Conservation (phyloP, 1,284 basidiomycete genomes). For the Meripilus lineatus region DNA sequence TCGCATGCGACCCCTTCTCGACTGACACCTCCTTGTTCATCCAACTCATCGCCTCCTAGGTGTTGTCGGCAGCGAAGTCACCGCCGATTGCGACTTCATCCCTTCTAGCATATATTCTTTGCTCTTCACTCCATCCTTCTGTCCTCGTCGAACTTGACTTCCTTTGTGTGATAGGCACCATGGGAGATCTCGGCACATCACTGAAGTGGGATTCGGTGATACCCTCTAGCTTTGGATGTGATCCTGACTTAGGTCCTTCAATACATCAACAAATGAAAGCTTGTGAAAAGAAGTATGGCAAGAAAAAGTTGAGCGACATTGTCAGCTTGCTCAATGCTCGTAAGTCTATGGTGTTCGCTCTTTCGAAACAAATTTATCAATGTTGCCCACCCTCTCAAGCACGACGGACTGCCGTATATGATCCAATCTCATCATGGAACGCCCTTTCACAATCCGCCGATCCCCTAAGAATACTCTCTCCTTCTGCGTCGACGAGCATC, state of each 20-base stretch:
- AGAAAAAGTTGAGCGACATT: constrained; percentile 25
- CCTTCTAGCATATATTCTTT: constrained; percentile 26
- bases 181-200: constrained; percentile 27
- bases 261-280: constrained; percentile 22
- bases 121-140: constrained; percentile 17
- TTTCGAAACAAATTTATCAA: neutral
- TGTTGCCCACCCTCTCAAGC: constrained; percentile 14
- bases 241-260: too few relatives aligned
- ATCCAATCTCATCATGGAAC: constrained; percentile 22
- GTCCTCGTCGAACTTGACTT: constrained; percentile 17
- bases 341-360: constrained; percentile 11
- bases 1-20: neutral
- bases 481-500: constrained; percentile 9
- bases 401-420: constrained; percentile 19
- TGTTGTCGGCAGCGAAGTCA: constrained; percentile 23
- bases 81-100: constrained; percentile 26
- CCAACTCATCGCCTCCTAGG: neutral
- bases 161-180: constrained; percentile 27
- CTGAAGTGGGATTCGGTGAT: constrained; percentile 26
- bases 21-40: neutral
- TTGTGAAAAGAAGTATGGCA: constrained; percentile 24
- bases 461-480: constrained; percentile 7
- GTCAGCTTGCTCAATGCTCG: constrained; percentile 30
- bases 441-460: constrained; percentile 13
- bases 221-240: too few relatives aligned